phyloP scores from a whole-genome alignment of 2,329 filamentous ascomycete genomes.

The Fusarium keratoplasticum region DNA sequence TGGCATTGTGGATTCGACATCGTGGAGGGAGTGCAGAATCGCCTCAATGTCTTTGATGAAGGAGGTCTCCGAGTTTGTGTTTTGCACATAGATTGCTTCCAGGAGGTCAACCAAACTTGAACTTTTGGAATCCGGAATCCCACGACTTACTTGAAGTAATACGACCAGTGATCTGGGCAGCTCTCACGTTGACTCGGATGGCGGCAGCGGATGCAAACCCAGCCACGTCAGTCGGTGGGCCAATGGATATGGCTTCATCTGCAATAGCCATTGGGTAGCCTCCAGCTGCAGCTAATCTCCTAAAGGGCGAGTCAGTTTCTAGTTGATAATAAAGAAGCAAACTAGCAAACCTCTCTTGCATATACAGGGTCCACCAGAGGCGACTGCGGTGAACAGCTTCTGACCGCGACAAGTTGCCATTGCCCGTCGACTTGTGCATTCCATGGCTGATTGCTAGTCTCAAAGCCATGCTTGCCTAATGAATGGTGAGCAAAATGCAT shows the following conservation, averaged over 20 bases:
- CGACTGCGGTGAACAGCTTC: constrained; percentile 26
- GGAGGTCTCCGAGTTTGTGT: constrained; percentile 4
- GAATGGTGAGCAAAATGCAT: neutral
- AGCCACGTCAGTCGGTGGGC: constrained; percentile 13
- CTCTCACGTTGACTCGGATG: constrained; percentile 19
- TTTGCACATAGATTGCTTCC: constrained; percentile 28
- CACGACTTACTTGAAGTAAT: constrained; percentile 22
- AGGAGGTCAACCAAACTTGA: neutral
- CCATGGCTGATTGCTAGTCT: constrained; percentile 11
- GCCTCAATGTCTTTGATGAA: constrained; percentile 30
- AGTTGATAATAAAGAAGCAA: neutral
- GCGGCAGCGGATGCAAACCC: constrained; percentile 26
- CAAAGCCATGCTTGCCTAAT: constrained; percentile 25
- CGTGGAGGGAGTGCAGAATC: constrained; percentile 24
- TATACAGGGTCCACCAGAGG: constrained; percentile 30
- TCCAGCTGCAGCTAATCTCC: constrained; percentile 28
- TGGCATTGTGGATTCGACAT: constrained; percentile 26
- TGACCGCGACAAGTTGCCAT: constrained; percentile 12
- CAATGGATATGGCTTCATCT: constrained; percentile 20
- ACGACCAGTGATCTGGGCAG: constrained; percentile 23
- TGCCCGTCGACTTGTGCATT: constrained; percentile 5
- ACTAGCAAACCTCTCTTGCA: constrained; percentile 21
- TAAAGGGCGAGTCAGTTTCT: neutral
- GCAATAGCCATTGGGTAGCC: constrained; percentile 23
- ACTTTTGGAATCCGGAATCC: neutral